A percentile compares a stretch with the other conserved stretches of the same genome.
Evolutionary conservation across 1,284 basidiomycete species (phyloP).

Genomic region (Meira miltonrushii): DNA sequence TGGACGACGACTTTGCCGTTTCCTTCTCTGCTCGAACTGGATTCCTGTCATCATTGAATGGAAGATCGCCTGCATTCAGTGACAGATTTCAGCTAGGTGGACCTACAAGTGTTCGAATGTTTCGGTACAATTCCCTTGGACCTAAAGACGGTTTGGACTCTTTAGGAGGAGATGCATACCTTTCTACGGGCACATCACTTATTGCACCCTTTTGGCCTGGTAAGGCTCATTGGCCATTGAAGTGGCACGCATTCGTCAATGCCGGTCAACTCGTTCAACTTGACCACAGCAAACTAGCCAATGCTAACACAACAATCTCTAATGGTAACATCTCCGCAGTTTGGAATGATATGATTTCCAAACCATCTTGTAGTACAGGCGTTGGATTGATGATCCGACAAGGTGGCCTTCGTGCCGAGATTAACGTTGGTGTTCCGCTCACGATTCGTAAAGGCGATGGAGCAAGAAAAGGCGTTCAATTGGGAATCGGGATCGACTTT

Average conservation of each 20-base stretch:
- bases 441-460: constrained; percentile 73
- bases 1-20: constrained; percentile 11
- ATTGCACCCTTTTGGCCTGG: constrained; percentile 68
- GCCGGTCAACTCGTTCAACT: constrained; percentile 72
- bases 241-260: constrained; percentile 78
- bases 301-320: constrained; percentile 50
- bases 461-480: constrained; percentile 72
- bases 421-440: constrained; percentile 87
- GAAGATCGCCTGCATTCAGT: constrained; percentile 59
- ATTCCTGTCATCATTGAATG: constrained; percentile 25
- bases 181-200: constrained; percentile 74
- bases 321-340: constrained; percentile 6
- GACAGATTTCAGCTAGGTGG: constrained; percentile 93
- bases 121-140: constrained; percentile 78
- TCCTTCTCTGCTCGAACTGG: constrained; percentile 22
- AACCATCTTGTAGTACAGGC: constrained; percentile 68
- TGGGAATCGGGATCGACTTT: constrained; percentile 73
- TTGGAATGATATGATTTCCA: constrained; percentile 18
- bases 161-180: constrained; percentile 81
- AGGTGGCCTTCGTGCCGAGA: constrained; percentile 75
- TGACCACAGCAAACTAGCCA: constrained; percentile 58
- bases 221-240: constrained; percentile 80
- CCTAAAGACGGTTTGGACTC: constrained; percentile 72
- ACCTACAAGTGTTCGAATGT: constrained; percentile 80
- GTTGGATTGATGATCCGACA: constrained; percentile 86